Conservation (phyloP, 2,329 filamentous ascomycete species). For the Thielaviopsis populi region DNA sequence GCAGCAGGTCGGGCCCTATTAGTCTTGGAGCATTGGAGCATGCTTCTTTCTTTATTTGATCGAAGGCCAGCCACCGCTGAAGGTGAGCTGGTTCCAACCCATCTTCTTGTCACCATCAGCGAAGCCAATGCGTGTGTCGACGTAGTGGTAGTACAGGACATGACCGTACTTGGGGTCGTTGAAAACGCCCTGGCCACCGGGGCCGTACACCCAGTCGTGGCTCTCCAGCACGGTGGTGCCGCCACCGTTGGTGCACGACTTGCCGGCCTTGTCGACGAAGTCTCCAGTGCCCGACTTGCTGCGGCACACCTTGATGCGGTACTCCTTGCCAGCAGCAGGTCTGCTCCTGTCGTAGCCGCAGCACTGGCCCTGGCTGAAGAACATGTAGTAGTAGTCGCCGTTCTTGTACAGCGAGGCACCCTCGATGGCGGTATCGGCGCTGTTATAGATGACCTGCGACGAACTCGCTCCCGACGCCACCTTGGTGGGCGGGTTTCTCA, state of each 20-base stretch:
- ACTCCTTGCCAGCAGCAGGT: constrained; percentile 44
- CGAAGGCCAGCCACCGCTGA: constrained; percentile 34
- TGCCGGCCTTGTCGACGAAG: constrained; percentile 43
- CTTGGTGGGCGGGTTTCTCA: constrained; percentile 27
- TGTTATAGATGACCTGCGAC: constrained; percentile 39
- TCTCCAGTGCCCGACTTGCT: constrained; percentile 34
- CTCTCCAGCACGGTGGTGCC: constrained; percentile 46
- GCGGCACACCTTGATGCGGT: constrained; percentile 51
- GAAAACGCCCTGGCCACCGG: constrained; percentile 42
- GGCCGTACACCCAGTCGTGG: constrained; percentile 47
- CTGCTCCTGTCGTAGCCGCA: constrained; percentile 39
- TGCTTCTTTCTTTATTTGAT: constrained; percentile 14
- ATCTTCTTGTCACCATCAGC: constrained; percentile 32
- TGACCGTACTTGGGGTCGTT: constrained; percentile 22
- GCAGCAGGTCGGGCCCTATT: neutral
- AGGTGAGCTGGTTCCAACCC: constrained; percentile 36
- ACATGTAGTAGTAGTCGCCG: constrained; percentile 46
- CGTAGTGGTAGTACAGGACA: constrained; percentile 34
- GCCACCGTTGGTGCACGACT: constrained; percentile 41
- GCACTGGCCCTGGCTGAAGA: constrained; percentile 46
- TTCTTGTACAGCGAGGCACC: constrained; percentile 41
- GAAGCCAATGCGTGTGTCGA: constrained; percentile 22
- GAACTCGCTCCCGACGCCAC: constrained; percentile 17
- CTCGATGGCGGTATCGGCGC: constrained; percentile 39
- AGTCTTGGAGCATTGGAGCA: too few species aligned